These are phyloP conservation scores for Curvularia hawaiiensis DNA, from an alignment of 2,329 filamentous ascomycete genomes.

Conservation along the genomic window DNA sequence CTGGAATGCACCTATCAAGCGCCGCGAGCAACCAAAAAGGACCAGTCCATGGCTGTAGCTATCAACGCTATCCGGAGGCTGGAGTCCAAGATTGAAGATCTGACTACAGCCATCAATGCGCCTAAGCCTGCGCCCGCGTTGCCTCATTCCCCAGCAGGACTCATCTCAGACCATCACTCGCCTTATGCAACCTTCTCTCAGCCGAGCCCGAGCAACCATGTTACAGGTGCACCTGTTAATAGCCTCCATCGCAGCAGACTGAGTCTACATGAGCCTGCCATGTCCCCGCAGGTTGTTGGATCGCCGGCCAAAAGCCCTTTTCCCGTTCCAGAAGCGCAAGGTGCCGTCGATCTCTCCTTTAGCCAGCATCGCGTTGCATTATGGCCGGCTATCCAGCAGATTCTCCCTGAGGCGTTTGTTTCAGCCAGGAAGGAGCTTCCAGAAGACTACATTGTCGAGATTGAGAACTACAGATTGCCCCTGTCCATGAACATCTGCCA, in stretches of 20 bases:
- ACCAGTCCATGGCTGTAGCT: constrained; percentile 60
- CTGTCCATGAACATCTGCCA: constrained; percentile 48
- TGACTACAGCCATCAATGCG: constrained; percentile 48
- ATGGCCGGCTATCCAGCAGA: constrained; percentile 55
- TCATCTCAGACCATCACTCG: constrained; percentile 33
- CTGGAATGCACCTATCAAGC: constrained; percentile 59
- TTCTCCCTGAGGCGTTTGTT: constrained; percentile 52
- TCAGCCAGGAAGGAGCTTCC: constrained; percentile 47
- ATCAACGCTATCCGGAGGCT: constrained; percentile 61
- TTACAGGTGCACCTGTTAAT: constrained; percentile 10
- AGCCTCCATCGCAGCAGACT: constrained; percentile 24
- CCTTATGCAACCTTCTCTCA: constrained; percentile 37
- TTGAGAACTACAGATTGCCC: constrained; percentile 54
- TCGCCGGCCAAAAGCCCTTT: constrained; percentile 35
- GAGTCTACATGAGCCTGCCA: constrained; percentile 30
- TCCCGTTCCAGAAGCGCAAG: constrained; percentile 22
- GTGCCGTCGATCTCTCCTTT: constrained; percentile 52
- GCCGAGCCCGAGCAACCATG: constrained; percentile 31
- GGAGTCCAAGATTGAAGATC: constrained; percentile 58
- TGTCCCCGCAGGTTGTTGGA: constrained; percentile 34
- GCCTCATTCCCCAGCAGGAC: constrained; percentile 17
- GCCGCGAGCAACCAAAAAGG: constrained; percentile 60
- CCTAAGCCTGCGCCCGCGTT: constrained; percentile 17
- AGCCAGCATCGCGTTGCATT: constrained; percentile 58
- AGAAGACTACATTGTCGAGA: constrained; percentile 56